phyloP scores from a whole-genome alignment of 2,329 filamentous ascomycete genomes.

The Pestalotiopsis sp. region DNA sequence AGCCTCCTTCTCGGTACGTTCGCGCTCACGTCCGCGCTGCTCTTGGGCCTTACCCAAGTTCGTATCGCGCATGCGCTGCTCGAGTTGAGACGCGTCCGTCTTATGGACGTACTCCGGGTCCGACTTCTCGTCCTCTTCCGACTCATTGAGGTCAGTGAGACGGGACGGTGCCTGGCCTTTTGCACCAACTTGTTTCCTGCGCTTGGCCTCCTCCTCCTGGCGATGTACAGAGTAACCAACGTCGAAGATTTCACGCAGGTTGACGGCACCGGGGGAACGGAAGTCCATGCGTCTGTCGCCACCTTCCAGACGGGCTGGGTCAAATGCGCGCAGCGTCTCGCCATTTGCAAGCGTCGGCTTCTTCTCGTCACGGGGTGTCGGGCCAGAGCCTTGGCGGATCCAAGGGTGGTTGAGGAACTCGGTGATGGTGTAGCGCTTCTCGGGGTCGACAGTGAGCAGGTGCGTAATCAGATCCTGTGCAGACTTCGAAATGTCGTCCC shows the following conservation, averaged over 20 bases:
- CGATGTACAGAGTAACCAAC: constrained; percentile 97
- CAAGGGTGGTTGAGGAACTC: constrained; percentile 95
- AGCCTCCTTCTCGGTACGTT: constrained; percentile 36
- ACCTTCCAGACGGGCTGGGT: constrained; percentile 53
- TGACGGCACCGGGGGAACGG: constrained; percentile 91
- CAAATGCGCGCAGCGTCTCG: constrained; percentile 54
- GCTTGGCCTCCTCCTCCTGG: constrained; percentile 93
- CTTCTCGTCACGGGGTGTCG: constrained; percentile 59
- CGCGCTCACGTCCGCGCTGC: constrained; percentile 46
- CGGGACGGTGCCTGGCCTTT: constrained; percentile 63
- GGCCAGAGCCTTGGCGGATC: constrained; percentile 66
- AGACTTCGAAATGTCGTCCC: constrained; percentile 96
- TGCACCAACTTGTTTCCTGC: constrained; percentile 77
- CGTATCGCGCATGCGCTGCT: constrained; percentile 84
- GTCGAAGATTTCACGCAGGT: constrained; percentile 95
- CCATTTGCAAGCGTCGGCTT: constrained; percentile 42
- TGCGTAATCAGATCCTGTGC: constrained; percentile 94
- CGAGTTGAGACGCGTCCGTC: constrained; percentile 64
- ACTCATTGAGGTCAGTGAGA: constrained; percentile 67
- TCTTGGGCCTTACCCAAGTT: constrained; percentile 62
- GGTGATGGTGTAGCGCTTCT: constrained; percentile 89
- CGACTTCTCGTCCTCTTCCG: constrained; percentile 58
- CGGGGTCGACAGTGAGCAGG: constrained; percentile 89
- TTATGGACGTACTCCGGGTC: constrained; percentile 45
- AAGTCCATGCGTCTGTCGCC: constrained; percentile 80